Evolutionary conservation across 2,329 filamentous ascomycete genomes (phyloP).

Genomic region (Microdochium trichocladiopsis): DNA sequence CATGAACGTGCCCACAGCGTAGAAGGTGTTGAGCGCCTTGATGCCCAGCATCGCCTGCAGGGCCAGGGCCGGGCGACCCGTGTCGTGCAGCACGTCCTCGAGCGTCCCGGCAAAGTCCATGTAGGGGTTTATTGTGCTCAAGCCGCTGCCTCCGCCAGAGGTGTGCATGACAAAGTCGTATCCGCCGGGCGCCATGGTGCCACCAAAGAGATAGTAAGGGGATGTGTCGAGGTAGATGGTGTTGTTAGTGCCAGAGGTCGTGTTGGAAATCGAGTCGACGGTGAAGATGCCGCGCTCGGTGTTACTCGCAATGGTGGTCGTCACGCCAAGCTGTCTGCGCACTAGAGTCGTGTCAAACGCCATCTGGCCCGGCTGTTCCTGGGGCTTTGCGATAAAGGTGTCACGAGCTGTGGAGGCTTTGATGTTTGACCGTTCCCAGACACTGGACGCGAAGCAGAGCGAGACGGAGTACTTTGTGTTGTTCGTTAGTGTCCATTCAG

Average conservation of each 20-base stretch:
- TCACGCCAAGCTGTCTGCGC: conserved; percentile 8
- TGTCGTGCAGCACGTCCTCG: conserved; percentile 7
- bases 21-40: conserved; percentile 8
- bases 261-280: conserved; percentile 5
- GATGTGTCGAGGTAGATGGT: conserved; percentile 9
- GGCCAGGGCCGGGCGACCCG: conserved; percentile 8
- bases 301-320: neutral
- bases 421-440: conserved; percentile 11
- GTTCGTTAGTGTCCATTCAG: conserved; percentile 3
- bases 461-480: conserved; percentile 3
- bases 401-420: conserved; percentile 9
- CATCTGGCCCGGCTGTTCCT: conserved; percentile 5
- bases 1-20: conserved; percentile 8
- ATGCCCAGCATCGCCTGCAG: conserved; percentile 10
- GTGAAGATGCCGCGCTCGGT: conserved; percentile 7
- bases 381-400: conserved; percentile 5
- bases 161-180: conserved; percentile 6
- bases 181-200: conserved; percentile 1
- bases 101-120: conserved; percentile 11
- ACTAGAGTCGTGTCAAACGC: conserved; percentile 6
- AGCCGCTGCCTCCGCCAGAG: conserved; percentile 7
- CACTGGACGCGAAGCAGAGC: conserved; percentile 5
- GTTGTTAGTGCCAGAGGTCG: conserved; percentile 9
- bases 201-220: conserved; percentile 4
- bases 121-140: conserved; percentile 8